phyloP scores from a whole-genome alignment of 495 filamentous ascomycete genomes.

The Thermochaetoides thermophila region DNA sequence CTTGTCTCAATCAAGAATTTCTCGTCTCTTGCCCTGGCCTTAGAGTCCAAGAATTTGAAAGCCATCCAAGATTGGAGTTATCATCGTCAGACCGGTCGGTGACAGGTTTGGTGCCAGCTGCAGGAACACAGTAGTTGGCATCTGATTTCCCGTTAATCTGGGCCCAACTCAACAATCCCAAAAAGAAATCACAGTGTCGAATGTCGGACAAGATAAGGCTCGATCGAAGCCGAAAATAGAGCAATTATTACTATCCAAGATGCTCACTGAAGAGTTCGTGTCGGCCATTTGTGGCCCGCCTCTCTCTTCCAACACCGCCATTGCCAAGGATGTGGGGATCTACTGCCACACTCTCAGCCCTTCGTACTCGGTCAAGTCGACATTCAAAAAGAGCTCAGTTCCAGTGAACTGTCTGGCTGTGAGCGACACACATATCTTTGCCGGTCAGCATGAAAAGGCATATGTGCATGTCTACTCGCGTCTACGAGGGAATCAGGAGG shows the following conservation, averaged over 20 bases:
- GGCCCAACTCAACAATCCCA: no score
- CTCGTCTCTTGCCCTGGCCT: no score
- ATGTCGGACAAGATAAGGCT: no score
- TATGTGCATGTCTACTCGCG: conserved; percentile 83
- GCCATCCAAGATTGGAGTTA: no score
- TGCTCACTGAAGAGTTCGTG: conserved; percentile 74
- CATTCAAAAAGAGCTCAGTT: conserved; percentile 88
- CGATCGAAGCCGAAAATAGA: not conserved
- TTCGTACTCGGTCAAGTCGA: conserved; percentile 47
- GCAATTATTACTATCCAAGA: no score
- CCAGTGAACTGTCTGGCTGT: conserved; percentile 63
- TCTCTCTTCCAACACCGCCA: conserved; percentile 47
- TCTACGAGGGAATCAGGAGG: conserved; percentile 71
- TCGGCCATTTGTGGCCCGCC: conserved; percentile 53
- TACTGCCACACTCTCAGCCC: conserved; percentile 75
- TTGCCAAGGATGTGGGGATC: conserved; percentile 65
- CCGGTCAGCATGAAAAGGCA: conserved; percentile 80
- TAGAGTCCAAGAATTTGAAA: no score
- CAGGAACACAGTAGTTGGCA: no score
- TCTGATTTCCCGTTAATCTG: no score
- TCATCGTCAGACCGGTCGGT: no score
- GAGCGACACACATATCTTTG: conserved; percentile 73
- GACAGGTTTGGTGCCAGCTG: no score
- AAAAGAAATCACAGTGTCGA: no score
- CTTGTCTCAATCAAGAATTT: no score